Conservation (phyloP, 2,329 filamentous ascomycete species). For the Fusarium veterinarium region DNA sequence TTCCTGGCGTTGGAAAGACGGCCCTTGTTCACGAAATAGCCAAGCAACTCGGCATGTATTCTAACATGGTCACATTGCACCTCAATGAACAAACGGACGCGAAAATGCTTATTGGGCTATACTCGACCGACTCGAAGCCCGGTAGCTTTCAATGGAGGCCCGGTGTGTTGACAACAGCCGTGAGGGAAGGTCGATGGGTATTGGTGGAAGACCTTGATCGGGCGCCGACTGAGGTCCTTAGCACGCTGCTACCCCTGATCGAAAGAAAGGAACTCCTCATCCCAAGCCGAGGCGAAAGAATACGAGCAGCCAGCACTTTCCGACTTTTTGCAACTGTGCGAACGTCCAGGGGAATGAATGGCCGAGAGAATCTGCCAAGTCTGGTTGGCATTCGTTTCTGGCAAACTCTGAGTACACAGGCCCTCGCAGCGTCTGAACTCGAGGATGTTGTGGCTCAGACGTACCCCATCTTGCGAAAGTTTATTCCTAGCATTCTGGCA, state of each 20-base stretch:
- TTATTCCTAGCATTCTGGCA: constrained; percentile 67
- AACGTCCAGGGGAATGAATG: constrained; percentile 76
- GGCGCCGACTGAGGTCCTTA: constrained; percentile 94
- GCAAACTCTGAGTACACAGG: constrained; percentile 77
- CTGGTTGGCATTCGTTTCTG: constrained; percentile 90
- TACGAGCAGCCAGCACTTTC: constrained; percentile 86
- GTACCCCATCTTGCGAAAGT: constrained; percentile 76
- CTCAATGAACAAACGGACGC: constrained; percentile 98
- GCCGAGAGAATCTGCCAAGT: constrained; percentile 72
- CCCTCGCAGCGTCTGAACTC: constrained; percentile 77
- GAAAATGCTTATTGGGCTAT: constrained; percentile 94
- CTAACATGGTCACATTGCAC: constrained; percentile 91
- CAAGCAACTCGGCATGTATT: constrained; percentile 79
- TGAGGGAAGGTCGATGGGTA: constrained; percentile 94
- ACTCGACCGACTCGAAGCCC: constrained; percentile 87
- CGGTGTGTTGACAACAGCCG: constrained; percentile 92
- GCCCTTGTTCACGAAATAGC: constrained; percentile 86
- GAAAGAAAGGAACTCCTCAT: constrained; percentile 92
- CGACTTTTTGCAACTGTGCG: constrained; percentile 92
- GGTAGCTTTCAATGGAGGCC: constrained; percentile 93
- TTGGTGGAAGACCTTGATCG: constrained; percentile 96
- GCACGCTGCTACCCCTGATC: constrained; percentile 90
- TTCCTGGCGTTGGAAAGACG: constrained; percentile 92
- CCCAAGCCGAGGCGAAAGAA: constrained; percentile 86
- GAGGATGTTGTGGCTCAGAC: constrained; percentile 76